Percentiles rank a stretch among this genome's conserved stretches.
Evolutionary conservation across 2,329 filamentous ascomycete species (phyloP).

Genomic region (Alternaria sp.): DNA sequence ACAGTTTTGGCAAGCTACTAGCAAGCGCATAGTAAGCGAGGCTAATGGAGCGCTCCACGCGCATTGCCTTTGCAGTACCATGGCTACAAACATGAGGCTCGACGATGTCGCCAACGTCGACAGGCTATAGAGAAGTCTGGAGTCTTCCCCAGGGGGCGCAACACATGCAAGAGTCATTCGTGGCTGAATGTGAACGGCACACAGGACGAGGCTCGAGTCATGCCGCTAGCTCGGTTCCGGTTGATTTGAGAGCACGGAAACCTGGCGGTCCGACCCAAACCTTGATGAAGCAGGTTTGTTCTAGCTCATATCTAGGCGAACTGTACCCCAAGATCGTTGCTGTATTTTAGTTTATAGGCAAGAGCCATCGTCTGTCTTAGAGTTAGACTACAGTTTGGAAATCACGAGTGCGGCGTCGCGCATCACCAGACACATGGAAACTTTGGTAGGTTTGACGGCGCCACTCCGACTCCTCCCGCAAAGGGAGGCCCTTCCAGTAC

Average conservation of each 20-base stretch:
- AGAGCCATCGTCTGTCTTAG: neutral
- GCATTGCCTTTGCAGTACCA: neutral
- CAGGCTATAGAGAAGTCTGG: neutral
- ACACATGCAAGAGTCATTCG: neutral
- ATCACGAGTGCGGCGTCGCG: neutral
- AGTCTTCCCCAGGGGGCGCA: neutral
- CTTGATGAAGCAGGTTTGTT: neutral
- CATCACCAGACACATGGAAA: slow-evolving; percentile 6
- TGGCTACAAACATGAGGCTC: slow-evolving; percentile 4
- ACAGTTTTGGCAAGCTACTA: slow-evolving; percentile 7
- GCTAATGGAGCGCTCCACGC: slow-evolving; percentile 5
- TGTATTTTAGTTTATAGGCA: neutral
- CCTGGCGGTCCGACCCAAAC: slow-evolving; percentile 6
- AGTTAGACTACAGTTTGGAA: neutral
- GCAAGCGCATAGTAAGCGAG: slow-evolving; percentile 23
- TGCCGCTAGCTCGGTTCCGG: neutral
- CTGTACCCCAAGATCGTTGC: neutral
- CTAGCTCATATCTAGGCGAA: neutral
- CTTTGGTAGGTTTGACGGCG: slow-evolving; percentile 7
- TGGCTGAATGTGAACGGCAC: neutral
- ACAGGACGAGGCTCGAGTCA: slow-evolving; percentile 2
- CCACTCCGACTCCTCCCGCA: slow-evolving; percentile 13
- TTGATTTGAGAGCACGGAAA: slow-evolving; percentile 3
- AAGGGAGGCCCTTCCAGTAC: slow-evolving; percentile 11
- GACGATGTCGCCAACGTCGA: neutral